Conservation (phyloP, 169 alveolate genomes). For the Plasmodium fragile region DNA sequence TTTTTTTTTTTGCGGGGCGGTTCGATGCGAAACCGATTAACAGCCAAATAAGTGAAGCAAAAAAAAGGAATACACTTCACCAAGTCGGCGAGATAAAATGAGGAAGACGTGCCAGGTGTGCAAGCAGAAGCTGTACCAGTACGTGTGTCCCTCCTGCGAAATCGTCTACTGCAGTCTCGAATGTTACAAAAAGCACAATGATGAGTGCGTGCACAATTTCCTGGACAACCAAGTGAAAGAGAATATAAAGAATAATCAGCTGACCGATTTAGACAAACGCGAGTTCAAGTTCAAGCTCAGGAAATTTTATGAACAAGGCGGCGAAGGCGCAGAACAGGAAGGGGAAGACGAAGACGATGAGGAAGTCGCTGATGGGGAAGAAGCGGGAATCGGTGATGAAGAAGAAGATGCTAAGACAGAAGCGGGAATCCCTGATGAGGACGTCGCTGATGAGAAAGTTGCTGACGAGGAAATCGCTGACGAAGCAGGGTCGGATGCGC, state of each 20-base stretch:
- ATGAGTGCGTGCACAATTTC: constrained; percentile 40
- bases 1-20: neutral
- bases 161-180: constrained; percentile 71
- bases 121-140: constrained; percentile 44
- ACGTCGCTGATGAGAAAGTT: neutral
- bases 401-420: too few species aligned
- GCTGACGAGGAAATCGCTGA: neutral
- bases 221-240: constrained; percentile 58
- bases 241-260: constrained; percentile 37
- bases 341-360: neutral
- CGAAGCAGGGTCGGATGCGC: too few species aligned
- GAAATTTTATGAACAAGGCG: constrained; percentile 30
- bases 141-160: constrained; percentile 76
- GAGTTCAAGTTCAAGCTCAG: constrained; percentile 60
- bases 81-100: neutral
- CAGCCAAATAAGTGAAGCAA: neutral
- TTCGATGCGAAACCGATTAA: neutral
- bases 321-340: neutral
- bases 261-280: constrained; percentile 43
- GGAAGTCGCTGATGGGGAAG: neutral
- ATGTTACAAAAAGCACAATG: constrained; percentile 53
- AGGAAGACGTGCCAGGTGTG: constrained; percentile 72
- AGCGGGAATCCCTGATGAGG: neutral
- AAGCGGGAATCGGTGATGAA: neutral
- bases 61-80: neutral